phyloP scores from a whole-genome alignment of 257 asterid genomes.

The Lycium ferocissimum region DNA sequence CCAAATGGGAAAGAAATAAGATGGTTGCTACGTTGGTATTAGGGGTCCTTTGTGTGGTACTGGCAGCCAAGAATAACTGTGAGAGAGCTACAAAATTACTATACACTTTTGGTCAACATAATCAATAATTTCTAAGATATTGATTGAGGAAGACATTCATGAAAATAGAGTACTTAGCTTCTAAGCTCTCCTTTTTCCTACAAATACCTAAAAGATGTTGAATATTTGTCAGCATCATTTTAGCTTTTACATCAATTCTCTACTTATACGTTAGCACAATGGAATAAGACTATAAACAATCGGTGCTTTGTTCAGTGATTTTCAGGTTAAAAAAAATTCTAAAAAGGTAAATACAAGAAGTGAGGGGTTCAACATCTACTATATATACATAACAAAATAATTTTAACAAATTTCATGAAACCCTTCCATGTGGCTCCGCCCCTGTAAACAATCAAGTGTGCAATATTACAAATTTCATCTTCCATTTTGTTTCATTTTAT shows the following conservation, averaged over 20 bases:
- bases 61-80: not conserved
- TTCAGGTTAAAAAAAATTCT: no score
- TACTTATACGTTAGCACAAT: not conserved
- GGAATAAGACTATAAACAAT: not conserved
- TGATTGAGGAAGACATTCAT: not conserved
- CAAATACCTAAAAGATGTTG: not conserved
- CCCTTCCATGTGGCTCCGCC: no score
- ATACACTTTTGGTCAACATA: not conserved
- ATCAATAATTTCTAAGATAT: not conserved
- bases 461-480: no score
- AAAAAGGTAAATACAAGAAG: no score
- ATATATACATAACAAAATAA: no score
- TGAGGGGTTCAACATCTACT: no score
- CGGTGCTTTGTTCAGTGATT: no score
- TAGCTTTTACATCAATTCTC: constrained; percentile 21
- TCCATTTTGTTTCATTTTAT: no score
- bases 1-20: constrained; percentile 1
- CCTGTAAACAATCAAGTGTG: no score
- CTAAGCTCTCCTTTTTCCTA: constrained; percentile 3
- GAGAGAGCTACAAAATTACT: no score
- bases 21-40: not conserved
- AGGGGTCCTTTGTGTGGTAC: not conserved
- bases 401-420: no score
- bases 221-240: constrained; percentile 28
- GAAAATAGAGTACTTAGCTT: constrained; percentile 30